phyloP scores from a whole-genome alignment of 2,329 filamentous ascomycete genomes.

The Boeremia lycopersici region DNA sequence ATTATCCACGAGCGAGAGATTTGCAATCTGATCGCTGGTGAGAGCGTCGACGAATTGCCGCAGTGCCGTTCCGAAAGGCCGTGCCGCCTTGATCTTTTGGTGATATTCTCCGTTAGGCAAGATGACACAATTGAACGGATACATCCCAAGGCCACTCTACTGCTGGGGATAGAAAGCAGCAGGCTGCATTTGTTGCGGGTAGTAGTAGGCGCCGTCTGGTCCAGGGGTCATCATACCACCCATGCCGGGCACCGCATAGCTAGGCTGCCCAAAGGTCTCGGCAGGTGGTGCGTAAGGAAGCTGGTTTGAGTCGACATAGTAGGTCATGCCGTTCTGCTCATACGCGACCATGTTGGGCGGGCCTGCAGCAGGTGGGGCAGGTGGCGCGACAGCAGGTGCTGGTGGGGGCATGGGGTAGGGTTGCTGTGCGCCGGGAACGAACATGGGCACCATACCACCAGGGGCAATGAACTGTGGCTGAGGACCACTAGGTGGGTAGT shows the following conservation, averaged over 20 bases:
- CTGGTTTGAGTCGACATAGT: constrained; percentile 86
- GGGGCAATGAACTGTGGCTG: constrained; percentile 53
- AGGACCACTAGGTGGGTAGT: constrained; percentile 60
- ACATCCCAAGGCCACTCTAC: neutral
- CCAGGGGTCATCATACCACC: constrained; percentile 76
- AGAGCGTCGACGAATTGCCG: neutral
- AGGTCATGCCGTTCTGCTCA: constrained; percentile 94
- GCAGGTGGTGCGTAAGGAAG: constrained; percentile 58
- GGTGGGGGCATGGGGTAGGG: constrained; percentile 46
- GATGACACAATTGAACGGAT: neutral
- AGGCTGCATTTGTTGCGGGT: constrained; percentile 58
- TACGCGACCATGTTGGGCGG: constrained; percentile 72
- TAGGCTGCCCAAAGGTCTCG: constrained; percentile 46
- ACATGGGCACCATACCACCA: constrained; percentile 59
- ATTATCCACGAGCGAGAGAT: neutral
- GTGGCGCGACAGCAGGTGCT: constrained; percentile 40
- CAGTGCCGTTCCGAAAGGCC: neutral
- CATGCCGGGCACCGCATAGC: constrained; percentile 68
- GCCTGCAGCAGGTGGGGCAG: constrained; percentile 36
- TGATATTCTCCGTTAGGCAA: neutral
- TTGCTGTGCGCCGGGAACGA: constrained; percentile 62
- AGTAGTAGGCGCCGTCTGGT: constrained; percentile 62
- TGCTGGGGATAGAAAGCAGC: constrained; percentile 64
- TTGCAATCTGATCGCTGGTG: neutral
- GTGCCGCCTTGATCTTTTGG: neutral